Evolutionary conservation across 148 eudicot genomes (phyloP), one percentile per base, ranked within the genome.

Genomic region (Vaccinium macrocarpon): DNA sequence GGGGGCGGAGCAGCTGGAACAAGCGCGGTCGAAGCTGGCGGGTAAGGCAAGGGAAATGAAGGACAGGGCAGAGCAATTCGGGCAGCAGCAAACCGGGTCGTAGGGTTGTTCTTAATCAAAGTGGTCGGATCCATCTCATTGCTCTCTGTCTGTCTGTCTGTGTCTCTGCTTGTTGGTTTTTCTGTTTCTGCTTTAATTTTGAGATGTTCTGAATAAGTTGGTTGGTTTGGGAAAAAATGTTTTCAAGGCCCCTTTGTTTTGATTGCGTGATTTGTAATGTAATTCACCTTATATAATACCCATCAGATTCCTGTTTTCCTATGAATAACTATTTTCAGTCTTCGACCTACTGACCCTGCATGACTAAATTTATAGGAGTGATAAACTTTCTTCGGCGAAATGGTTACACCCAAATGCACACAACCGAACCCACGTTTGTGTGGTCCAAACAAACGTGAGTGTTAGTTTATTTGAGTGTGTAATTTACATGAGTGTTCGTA

Each of bases 1-100:
- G 0, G 93, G 93, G 53, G 87, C 93, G 2, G 92, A 91, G 11
- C 84, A 85, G 87, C 46, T 93, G 80, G 95, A 93, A 19, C 83
- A 78, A 15, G 93, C 92, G 0, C 55, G 89, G 48, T 64, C 73
- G 81, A 94, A 90, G 87, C 79, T 94, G 61, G 91, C 89, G 0
- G 62, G 86, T 0, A 92, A 89, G 86, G 91, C 93, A 0, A 49
- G 90, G 88, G 95, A 93, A 59, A 85, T 91, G 84, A 91, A 87
- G 86, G 96, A 90, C 55, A 89, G 78, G 88, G 93, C 89, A 0
- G 92, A 91, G 77, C 88, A 89, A 27, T 86, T 78, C 16, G 86
- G 88, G 10, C 84, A 82, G n/a, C 84, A 82, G 55, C 78, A 82
- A 2, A 25, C 35, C 15, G 72, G 72, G 14, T 12, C 72, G 3